phyloP scores from a whole-genome alignment of 2,329 filamentous ascomycete species.

The Trichoderma hamatum region DNA sequence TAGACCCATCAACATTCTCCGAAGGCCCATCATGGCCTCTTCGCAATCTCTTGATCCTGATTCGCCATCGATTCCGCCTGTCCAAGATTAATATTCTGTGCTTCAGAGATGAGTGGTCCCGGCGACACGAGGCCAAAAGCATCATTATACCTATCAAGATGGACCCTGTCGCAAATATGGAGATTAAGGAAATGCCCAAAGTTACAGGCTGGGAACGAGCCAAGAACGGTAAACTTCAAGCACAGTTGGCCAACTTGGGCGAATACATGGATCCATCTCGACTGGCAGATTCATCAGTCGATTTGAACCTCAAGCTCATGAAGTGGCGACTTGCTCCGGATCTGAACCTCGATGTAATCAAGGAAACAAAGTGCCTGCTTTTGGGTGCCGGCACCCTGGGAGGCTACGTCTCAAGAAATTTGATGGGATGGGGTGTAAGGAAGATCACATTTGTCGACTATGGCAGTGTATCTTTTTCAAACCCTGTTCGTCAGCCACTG shows the following conservation, averaged over 20 bases:
- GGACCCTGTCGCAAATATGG: conserved; percentile 50
- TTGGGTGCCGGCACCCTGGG: conserved; percentile 92
- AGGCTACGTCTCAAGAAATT: conserved; percentile 86
- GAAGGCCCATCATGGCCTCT: conserved; percentile 91
- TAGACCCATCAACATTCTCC: conserved; percentile 88
- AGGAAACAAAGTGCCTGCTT: conserved; percentile 84
- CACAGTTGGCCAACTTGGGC: conserved; percentile 78
- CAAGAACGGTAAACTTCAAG: conserved; percentile 72
- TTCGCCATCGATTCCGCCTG: conserved; percentile 79
- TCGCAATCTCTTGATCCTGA: conserved; percentile 82
- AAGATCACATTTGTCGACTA: conserved; percentile 98
- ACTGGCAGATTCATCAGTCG: conserved; percentile 90
- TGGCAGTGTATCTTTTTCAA: conserved; percentile 90
- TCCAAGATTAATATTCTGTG: conserved; percentile 81
- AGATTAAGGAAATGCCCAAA: conserved; percentile 70
- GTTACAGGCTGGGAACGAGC: conserved; percentile 95
- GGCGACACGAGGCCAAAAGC: conserved; percentile 79
- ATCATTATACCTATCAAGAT: conserved; percentile 71
- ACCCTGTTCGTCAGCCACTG: conserved; percentile 91
- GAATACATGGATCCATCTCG: conserved; percentile 91
- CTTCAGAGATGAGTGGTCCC: conserved; percentile 81
- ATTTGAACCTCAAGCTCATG: conserved; percentile 96
- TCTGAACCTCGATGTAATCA: conserved; percentile 85
- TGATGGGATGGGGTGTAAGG: conserved; percentile 93
- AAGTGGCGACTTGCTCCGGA: conserved; percentile 96